Base-by-base conservation (phyloP, 2,329 filamentous ascomycete species). In the Pseudocercospora eumusae region DNA sequence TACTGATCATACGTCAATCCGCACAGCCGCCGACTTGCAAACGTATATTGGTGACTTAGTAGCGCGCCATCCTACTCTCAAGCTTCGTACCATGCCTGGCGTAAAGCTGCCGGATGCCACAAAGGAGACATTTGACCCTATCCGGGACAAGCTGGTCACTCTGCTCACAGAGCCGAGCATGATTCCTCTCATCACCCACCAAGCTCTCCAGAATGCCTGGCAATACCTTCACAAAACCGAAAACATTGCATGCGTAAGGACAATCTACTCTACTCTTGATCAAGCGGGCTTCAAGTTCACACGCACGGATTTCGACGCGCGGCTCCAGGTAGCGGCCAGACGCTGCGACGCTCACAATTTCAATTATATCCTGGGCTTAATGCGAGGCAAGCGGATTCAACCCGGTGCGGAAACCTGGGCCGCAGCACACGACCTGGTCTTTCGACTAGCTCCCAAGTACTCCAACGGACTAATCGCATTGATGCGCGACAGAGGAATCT, bases 281-380 rank as follows among this genome's bases (percentile, higher is more conserved):
- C 49, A 66, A 20, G 15, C 11, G 8, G 60, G 61, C 5, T 64
- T 64, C 36, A 31, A 25, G n/a, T 49, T 73, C 6, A 59, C 40
- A 21, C 44, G 62, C 5, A 40, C 44, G 3, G 64, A 68, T 23
- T 75, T 66, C 60, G 64, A 72, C 52, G 55, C 63, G 15, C 50
- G 71, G 4, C 60, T 75, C n/a, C 55, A 55, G 10, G 62, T 57
- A 3, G 66, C 71, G 4, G 67, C 70, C 9, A 57, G 63, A 42
- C 45, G 42, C 1, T 64, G 66, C 3, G 70, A 74, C 44, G 36
- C 72, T 8, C 66, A 69, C 27, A 72, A 69, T 45, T 75, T 73
- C 55, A 62, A 66, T 18, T 69, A 68, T 28, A 15, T 66, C 6
- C 56, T 73, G 10, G 60, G 59, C 7, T 42, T 63, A n/a, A 74